Base-by-base conservation (phyloP, 805 yeast species). In the Hanseniaspora singularis region DNA sequence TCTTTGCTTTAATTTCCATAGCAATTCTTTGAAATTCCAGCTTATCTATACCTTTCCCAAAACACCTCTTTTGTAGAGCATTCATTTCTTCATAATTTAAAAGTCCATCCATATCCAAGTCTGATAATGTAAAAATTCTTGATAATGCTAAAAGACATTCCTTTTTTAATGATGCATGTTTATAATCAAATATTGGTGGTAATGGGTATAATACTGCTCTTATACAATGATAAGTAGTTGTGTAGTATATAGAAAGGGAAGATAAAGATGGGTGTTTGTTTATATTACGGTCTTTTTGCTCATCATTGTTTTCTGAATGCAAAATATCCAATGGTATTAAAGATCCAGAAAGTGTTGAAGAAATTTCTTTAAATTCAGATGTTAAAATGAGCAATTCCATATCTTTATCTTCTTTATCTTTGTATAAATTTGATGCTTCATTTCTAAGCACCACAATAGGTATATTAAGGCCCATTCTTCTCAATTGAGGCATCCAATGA, bases 391-490 rank as follows among this genome's bases (percentile, higher is more conserved):
- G 34, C 9, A 44, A 14, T 14, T 44, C 48, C 48, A 44, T 44
- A 12, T 44, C 48, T 4, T 22, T 37, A 30, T 44, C 48, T 27
- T n/a, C 19, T 18, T 34, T 28, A 12, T 53, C 56, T 5, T 47
- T 48, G 38, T 52, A 51, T 26, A 60, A 26, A 26, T 26, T 6
- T 14, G 32, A 28, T 28, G 32, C 52, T 49, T 85, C 87, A 62
- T 87, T 92, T 46, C 88, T 87, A 62, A 94, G 81, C 2, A 92
- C 65, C 1, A 92, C 85, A n/a, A 92, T 79, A 0, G 99, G 98
- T 12, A 89, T 62, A 57, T 92, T 92, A 49, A 89, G 86, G 3
- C 98, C 99, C 72, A 86, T 70, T 0, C 95, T 84, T 51, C 99
- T 70, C 56, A 92, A 81, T 69, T 81, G 74, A 43, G 94, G 92